Conservation (phyloP, 2,329 filamentous ascomycete species). For the Trichoderma afroharzianum region DNA sequence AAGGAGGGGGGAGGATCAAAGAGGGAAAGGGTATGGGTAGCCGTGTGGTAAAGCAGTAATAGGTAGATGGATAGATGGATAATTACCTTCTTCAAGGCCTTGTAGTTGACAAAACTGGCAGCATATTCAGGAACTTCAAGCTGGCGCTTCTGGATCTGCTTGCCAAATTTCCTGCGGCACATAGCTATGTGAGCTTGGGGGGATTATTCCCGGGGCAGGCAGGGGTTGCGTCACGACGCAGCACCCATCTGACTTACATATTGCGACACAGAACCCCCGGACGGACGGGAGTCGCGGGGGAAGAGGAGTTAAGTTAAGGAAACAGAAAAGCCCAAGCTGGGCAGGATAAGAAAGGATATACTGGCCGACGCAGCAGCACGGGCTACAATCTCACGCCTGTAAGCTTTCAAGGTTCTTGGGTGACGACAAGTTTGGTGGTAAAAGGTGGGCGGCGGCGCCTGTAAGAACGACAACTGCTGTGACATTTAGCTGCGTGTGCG, state of each 20-base stretch:
- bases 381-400: conserved; percentile 6
- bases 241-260: conserved; percentile 32
- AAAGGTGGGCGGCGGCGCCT: conserved; percentile 2
- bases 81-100: conserved; percentile 90
- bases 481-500: conserved; percentile 10
- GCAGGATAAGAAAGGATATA: conserved; percentile 5
- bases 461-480: conserved; percentile 8
- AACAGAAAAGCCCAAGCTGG: conserved; percentile 1
- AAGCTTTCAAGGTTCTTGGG: background rate
- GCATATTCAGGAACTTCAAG: conserved; percentile 99
- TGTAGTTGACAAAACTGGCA: conserved; percentile 98
- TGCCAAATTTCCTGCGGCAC: conserved; percentile 91
- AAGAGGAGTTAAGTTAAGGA: conserved; percentile 11
- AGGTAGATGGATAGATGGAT: background rate
- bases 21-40: background rate
- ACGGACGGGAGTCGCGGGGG: conserved; percentile 12
- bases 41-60: background rate
- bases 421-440: conserved; percentile 1
- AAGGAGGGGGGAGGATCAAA: background rate
- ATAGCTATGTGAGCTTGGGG: conserved; percentile 14
- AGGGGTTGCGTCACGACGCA: conserved; percentile 16
- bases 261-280: conserved; percentile 25
- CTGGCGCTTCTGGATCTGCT: conserved; percentile 98
- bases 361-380: background rate
- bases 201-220: conserved; percentile 5